phyloP scores from a whole-genome alignment of 176 grass and related monocot species.

The Tuctoria greenei region DNA sequence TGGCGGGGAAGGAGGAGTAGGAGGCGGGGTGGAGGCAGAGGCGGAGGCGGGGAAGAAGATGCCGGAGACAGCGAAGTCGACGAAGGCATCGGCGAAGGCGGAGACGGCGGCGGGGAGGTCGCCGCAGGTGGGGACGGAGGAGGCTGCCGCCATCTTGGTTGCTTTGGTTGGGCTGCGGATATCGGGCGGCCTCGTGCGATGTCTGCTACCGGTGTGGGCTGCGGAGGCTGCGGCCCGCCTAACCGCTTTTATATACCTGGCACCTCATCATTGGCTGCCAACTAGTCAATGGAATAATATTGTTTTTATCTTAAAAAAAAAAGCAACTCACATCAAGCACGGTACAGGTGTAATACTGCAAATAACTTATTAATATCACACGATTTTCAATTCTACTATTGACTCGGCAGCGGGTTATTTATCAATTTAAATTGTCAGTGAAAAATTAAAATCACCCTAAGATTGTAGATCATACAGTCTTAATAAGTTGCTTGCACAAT shows the following conservation, averaged over 20 bases:
- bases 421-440: too few relatives aligned
- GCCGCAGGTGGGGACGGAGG: constrained; percentile 52
- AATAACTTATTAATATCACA: too few relatives aligned
- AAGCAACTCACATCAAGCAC: too few relatives aligned
- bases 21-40: background rate
- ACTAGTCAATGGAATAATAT: background rate
- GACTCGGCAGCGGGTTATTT: too few relatives aligned
- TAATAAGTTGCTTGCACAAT: too few relatives aligned
- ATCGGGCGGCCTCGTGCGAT: background rate
- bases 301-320: too few relatives aligned
- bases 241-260: background rate
- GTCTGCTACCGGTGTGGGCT: background rate
- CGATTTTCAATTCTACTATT: too few relatives aligned
- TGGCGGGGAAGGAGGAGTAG: background rate
- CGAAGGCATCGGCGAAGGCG: constrained; percentile 84
- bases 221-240: background rate
- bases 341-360: too few relatives aligned
- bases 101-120: constrained; percentile 63
- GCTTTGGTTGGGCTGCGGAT: background rate
- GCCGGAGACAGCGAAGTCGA: constrained; percentile 72
- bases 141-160: constrained; percentile 19
- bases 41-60: constrained; percentile 54
- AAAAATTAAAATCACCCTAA: too few relatives aligned
- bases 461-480: too few relatives aligned
- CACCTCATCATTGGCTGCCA: background rate